These are phyloP conservation scores for Sporothrix phasma DNA, from an alignment of 2,329 filamentous ascomycete genomes.

Conservation along the genomic window DNA sequence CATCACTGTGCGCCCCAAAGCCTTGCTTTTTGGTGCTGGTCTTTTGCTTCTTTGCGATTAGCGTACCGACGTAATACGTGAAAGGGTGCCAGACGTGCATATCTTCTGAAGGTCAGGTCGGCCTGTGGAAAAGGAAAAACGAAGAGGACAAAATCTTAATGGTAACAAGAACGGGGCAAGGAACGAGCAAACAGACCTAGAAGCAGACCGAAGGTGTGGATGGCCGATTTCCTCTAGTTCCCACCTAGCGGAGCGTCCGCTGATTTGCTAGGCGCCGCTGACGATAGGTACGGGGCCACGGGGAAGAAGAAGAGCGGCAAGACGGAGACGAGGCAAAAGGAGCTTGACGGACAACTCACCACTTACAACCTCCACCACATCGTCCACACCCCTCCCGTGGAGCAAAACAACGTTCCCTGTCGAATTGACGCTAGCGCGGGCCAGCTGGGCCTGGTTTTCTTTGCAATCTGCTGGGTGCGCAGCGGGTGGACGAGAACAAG, in stretches of 20 bases:
- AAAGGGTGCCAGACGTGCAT: background rate
- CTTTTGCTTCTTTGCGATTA: constrained; percentile 6
- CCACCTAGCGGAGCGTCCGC: background rate
- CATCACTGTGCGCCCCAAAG: background rate
- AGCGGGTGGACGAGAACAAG: background rate
- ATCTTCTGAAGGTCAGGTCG: too few relatives aligned
- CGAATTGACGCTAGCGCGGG: constrained; percentile 7
- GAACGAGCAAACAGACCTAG: background rate
- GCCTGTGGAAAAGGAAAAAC: background rate
- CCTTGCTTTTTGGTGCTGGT: background rate
- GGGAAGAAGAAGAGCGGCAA: too few relatives aligned
- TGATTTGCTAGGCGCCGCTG: constrained; percentile 8
- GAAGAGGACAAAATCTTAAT: background rate
- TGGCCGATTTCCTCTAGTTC: background rate
- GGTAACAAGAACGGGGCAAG: background rate
- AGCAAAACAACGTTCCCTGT: background rate
- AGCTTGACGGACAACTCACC: background rate
- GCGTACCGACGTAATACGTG: background rate
- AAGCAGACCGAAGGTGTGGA: background rate
- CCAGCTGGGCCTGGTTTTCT: background rate
- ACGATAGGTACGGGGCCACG: background rate
- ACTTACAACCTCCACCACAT: background rate
- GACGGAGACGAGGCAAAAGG: too few relatives aligned
- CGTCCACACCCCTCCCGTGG: background rate
- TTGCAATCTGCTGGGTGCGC: background rate